Conservation (phyloP, 345 rosid species). For the Melastoma malabathricum region DNA sequence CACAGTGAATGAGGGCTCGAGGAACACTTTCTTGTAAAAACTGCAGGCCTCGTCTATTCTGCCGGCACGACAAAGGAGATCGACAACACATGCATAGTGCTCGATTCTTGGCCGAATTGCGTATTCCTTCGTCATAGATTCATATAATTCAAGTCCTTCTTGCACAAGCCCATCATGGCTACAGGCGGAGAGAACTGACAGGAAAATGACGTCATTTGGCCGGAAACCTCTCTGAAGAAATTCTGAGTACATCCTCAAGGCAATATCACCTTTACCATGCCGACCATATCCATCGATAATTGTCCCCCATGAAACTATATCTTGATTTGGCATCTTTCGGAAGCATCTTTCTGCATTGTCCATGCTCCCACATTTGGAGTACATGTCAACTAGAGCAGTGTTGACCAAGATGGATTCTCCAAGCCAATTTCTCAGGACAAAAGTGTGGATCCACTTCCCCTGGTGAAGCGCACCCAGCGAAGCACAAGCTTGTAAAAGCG, state of each 20-base stretch:
- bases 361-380: slow-evolving; percentile 63
- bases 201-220: slow-evolving; percentile 58
- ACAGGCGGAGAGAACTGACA: slow-evolving; percentile 61
- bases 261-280: slow-evolving; percentile 64
- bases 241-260: slow-evolving; percentile 37
- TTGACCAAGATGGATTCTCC: slow-evolving; percentile 30
- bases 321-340: slow-evolving; percentile 26
- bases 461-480: slow-evolving; percentile 32
- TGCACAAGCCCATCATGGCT: slow-evolving; percentile 62
- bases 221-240: slow-evolving; percentile 42
- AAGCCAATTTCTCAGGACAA: slow-evolving; percentile 33
- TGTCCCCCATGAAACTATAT: slow-evolving; percentile 54
- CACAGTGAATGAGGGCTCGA: slow-evolving; percentile 22
- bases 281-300: slow-evolving; percentile 64
- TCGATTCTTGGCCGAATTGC: slow-evolving; percentile 35
- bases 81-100: slow-evolving; percentile 47
- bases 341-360: slow-evolving; percentile 56
- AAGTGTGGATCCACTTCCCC: slow-evolving; percentile 58
- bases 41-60: slow-evolving; percentile 39
- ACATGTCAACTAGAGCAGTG: slow-evolving; percentile 69
- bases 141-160: slow-evolving; percentile 44
- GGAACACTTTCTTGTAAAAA: slow-evolving; percentile 33
- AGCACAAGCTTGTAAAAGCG: slow-evolving; percentile 69
- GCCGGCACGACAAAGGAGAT: slow-evolving; percentile 49
- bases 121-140: slow-evolving; percentile 35